Base-by-base conservation (phyloP, 371 early-diverging fungal species). In the Mucor irregularis region DNA sequence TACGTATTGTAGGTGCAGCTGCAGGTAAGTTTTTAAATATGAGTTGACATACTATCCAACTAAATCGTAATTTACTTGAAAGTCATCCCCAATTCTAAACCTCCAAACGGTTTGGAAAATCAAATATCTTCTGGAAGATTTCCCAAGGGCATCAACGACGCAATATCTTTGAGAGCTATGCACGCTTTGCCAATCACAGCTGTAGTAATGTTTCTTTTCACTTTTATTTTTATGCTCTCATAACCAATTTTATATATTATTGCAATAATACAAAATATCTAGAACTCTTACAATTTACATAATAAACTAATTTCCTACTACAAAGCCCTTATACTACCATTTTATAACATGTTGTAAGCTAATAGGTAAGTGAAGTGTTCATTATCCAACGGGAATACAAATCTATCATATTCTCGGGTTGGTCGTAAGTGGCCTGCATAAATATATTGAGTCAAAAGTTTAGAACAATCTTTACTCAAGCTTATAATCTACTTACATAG, bases 391-490 rank as follows among this genome's bases (percentile, higher is more conserved):
- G 65, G 38, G 72, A 70, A 44, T 85, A 64, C 71, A 88, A 74
- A 46, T 86, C 84, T 17, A 79, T 59, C 16, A 81, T 66, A 60
- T 65, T 78, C 42, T 66, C 77, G 17, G 84, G 84, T 66, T 88
- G 87, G 61, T 86, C 88, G 47, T 81, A 85, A 8, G 85, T 89
- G 4, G 83, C 84, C 73, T 71, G 50, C 0, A 3, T 5, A 17
- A 24, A 24, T 11, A 21, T 24, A 11, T 19, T 6, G 4, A 42
- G 16, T 24, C 3, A n/a, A n/a, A n/a, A 24, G 21, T 10, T 16
- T 21, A 17, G 8, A 13, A 42, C 3, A 22, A 3, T 13, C 22
- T 46, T 37, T 14, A 7, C 13, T 28, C 39, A 38, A 26, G 11
- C 17, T 47, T 45, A 29, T 13, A 39, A 14, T 5, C 26, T n/a